Evolutionary conservation across 139 green algal genomes (phyloP).

Genomic region (Chlamydomonas sp.): DNA sequence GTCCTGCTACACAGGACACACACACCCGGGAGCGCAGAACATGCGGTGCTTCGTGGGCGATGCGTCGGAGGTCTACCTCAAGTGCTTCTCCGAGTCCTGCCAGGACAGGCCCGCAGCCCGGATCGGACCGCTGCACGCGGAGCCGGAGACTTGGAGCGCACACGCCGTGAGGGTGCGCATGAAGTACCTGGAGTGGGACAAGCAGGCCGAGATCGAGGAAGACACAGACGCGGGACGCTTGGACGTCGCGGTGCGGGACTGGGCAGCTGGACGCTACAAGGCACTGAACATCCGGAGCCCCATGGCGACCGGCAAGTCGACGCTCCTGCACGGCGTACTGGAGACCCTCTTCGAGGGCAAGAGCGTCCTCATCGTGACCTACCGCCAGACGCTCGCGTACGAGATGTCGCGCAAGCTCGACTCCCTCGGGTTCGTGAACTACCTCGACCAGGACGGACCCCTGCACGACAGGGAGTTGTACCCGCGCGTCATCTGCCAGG

Average conservation of each 20-base stretch:
- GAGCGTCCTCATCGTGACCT: conserved; percentile 5
- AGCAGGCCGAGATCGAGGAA: neutral
- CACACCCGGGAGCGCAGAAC: too few relatives aligned
- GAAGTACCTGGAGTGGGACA: neutral
- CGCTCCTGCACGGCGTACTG: neutral
- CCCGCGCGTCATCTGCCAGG: conserved; percentile 9
- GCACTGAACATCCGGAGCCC: neutral
- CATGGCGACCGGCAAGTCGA: conserved; percentile 5
- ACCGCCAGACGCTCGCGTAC: conserved; percentile 14
- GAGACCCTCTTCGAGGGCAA: neutral
- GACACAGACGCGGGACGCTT: neutral
- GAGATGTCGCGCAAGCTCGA: conserved; percentile 15
- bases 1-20: too few relatives aligned
- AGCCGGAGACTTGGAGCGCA: neutral
- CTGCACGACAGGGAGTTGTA: conserved; percentile 10
- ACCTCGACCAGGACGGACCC: conserved; percentile 5
- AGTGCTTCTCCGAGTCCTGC: conserved; percentile 9
- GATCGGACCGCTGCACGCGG: neutral
- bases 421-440: conserved; percentile 11
- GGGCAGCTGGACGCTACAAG: neutral
- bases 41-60: too few relatives aligned
- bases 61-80: neutral
- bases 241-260: neutral
- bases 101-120: neutral
- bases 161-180: neutral